Evolutionary conservation across 352 stramenopile genomes (phyloP).

Genomic region (Phytophthora sojae): DNA sequence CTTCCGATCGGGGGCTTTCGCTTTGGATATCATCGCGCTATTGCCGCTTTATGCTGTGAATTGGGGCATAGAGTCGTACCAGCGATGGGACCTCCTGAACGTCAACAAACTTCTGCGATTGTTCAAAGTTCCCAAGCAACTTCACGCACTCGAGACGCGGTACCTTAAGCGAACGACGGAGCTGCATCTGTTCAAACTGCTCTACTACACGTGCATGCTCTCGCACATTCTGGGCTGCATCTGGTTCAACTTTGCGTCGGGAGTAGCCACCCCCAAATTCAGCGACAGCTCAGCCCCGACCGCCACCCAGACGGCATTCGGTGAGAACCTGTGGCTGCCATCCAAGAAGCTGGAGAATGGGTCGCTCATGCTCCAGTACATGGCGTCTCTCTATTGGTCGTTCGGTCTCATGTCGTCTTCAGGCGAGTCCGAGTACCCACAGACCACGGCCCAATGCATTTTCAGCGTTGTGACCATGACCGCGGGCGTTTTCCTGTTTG

Average conservation of each 20-base stretch:
- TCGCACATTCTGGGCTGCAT: constrained; percentile 58
- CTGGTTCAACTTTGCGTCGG: constrained; percentile 58
- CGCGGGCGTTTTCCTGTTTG: constrained; percentile 66
- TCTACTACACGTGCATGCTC: constrained; percentile 70
- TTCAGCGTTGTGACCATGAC: constrained; percentile 67
- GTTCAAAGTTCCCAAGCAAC: constrained; percentile 57
- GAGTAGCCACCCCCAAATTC: constrained; percentile 3
- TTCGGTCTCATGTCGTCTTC: constrained; percentile 68
- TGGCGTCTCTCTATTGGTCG: constrained; percentile 63
- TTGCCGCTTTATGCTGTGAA: constrained; percentile 58
- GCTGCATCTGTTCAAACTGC: constrained; percentile 62
- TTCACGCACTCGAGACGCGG: constrained; percentile 55
- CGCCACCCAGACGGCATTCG: constrained; percentile 24
- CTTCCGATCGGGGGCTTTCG: constrained; percentile 48
- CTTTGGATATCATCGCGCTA: constrained; percentile 49
- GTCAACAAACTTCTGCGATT: constrained; percentile 67
- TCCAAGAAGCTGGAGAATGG: constrained; percentile 28
- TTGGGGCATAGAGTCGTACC: constrained; percentile 23
- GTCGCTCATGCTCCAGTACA: constrained; percentile 47
- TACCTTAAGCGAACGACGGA: constrained; percentile 65
- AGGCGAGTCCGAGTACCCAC: constrained; percentile 48
- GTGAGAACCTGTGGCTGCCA: constrained; percentile 41
- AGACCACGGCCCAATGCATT: constrained; percentile 48
- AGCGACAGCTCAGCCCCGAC: not conserved
- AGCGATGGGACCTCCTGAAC: constrained; percentile 54